Conservation (phyloP, 2,329 filamentous ascomycete genomes). For the Arthrobotrys sinensis region DNA sequence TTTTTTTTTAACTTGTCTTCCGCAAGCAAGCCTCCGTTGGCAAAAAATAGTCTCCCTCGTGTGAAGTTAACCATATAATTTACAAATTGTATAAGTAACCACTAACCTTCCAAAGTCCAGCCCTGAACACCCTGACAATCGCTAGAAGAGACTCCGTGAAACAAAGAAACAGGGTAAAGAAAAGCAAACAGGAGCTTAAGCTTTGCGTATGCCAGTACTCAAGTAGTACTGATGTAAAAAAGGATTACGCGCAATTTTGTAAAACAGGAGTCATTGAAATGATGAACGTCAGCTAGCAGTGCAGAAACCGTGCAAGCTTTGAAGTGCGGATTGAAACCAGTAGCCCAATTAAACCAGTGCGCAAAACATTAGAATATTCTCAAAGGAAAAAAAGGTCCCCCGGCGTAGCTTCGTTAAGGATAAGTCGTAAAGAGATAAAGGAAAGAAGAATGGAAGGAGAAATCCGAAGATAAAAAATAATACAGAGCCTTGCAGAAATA, state of each 20-base stretch:
- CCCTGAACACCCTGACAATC: conserved; percentile 48
- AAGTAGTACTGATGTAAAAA: background rate
- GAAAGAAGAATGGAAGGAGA: background rate
- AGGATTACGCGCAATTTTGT: background rate
- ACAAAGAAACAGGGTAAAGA: conserved; percentile 28
- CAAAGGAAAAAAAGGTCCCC: conserved; percentile 22
- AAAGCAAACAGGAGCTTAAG: conserved; percentile 16
- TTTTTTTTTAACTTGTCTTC: too few species aligned
- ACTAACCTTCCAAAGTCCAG: conserved; percentile 39
- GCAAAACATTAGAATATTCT: conserved; percentile 16
- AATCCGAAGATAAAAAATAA: background rate
- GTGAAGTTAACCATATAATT: conserved; percentile 51
- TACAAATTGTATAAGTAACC: conserved; percentile 56
- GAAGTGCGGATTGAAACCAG: background rate
- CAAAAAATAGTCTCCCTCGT: conserved; percentile 39
- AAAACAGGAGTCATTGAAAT: conserved; percentile 4
- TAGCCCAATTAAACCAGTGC: conserved; percentile 4
- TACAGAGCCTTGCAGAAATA: background rate
- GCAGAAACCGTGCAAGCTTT: conserved; percentile 29
- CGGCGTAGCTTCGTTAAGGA: conserved; percentile 41
- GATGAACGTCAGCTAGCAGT: conserved; percentile 12
- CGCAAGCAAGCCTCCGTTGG: conserved; percentile 20
- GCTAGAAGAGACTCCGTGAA: conserved; percentile 44
- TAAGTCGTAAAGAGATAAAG: conserved; percentile 34
- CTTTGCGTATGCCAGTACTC: conserved; percentile 16